phyloP scores from a whole-genome alignment of 2,329 filamentous ascomycete species.

The Phyllachora maydis region DNA sequence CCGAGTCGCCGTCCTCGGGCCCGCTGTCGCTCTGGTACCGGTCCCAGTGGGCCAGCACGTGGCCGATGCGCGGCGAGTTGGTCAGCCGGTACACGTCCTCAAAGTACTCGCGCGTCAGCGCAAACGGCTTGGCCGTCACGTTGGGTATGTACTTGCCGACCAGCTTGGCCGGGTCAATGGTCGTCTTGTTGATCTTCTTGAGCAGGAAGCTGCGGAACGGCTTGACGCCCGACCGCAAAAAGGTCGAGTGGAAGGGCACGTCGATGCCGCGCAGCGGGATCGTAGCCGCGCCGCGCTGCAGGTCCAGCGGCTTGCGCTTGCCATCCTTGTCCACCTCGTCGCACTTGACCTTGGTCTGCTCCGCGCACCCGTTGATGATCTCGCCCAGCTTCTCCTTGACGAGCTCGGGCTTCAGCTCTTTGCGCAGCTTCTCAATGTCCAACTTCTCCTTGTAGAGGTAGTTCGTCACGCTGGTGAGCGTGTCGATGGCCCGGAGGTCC shows the following conservation, averaged over 20 bases:
- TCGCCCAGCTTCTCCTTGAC: conserved; percentile 76
- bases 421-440: conserved; percentile 84
- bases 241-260: conserved; percentile 97
- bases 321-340: conserved; percentile 64
- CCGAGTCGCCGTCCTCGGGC: too few relatives aligned
- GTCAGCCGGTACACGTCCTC: conserved; percentile 95
- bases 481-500: conserved; percentile 51
- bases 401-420: conserved; percentile 69
- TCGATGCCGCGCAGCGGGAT: conserved; percentile 95
- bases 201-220: conserved; percentile 95
- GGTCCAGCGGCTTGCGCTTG: conserved; percentile 73
- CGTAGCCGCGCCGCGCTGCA: conserved; percentile 89
- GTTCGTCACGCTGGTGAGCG: conserved; percentile 66
- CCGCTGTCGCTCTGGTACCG: conserved; percentile 43
- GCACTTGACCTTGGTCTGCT: conserved; percentile 76
- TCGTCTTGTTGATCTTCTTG: conserved; percentile 99
- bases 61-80: conserved; percentile 58
- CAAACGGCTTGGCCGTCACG: conserved; percentile 89
- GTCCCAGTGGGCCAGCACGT: conserved; percentile 74
- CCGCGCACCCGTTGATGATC: conserved; percentile 77
- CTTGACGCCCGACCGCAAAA: conserved; percentile 94
- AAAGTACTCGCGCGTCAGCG: conserved; percentile 95
- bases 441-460: conserved; percentile 94
- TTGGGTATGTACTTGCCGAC: conserved; percentile 99
- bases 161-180: conserved; percentile 90